Evolutionary conservation across 2,329 filamentous ascomycete genomes (phyloP), one percentile per base, ranked within the genome.

Genomic region (Penicillium expansum): DNA sequence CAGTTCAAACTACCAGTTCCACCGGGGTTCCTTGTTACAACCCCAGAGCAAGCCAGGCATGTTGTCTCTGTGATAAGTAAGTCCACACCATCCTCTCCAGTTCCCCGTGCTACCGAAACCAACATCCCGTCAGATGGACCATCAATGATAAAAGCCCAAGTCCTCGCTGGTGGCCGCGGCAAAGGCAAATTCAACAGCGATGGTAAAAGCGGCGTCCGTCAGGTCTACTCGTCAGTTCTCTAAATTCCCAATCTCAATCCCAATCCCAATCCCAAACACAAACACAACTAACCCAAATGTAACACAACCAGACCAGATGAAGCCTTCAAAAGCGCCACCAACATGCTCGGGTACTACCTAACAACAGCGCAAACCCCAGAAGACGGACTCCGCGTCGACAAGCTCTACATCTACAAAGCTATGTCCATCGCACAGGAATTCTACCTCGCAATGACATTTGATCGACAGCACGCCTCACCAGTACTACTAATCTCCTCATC

Each of bases 361-460:
- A 63, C 55, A 20, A 72, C 70, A 4, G 67, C 69, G 4, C 70
- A 72, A 58, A 72, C 70, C 0, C 62, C 67, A 8, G 56, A 62
- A 2, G 51, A 48, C 0, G 70, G 70, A 4, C 62, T 72, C 2
- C 53, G 60, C 0, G 67, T 74, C 3, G 67, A 69, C 0, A 70
- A 73, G 18, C 49, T 80, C 0, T 76, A 75, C 52, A 68, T 80
- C 18, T 67, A 73, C 29, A 70, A 79, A 61, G 38, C 60, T 0
- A 48, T 74, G 0, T 38, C 69, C 7, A 59, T 67, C 16, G 67
- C 68, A 0, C 59, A 72, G 1, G 67, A 73, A 48, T 81, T 73
- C 70, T 78, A 77, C 52, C 48, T 81, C 0, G 69, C 73, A 7
- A 68, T 81, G 47, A 74, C 74, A 0, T 69, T 82, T 37, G 77